A percentile compares a stretch with the other conserved stretches of the same genome.
Evolutionary conservation across 2,329 filamentous ascomycete species (phyloP).

Genomic region (Ceratocystis papillata): DNA sequence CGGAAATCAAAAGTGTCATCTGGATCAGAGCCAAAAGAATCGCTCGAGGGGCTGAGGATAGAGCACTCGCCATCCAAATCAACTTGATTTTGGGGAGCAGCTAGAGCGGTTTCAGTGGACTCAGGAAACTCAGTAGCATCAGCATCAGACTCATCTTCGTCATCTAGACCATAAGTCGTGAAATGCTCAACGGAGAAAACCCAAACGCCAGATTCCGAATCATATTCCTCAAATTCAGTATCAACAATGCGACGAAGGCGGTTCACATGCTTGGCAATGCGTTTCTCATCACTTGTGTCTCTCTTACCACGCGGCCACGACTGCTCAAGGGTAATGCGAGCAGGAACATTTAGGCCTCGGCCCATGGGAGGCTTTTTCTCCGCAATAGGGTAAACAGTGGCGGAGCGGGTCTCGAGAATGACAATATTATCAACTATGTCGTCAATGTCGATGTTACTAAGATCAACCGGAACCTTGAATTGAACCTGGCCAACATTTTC

Average conservation of each 20-base stretch:
- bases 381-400: constrained; percentile 74
- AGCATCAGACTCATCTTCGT: constrained; percentile 54
- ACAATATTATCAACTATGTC: constrained; percentile 70
- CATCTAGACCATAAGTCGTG: constrained; percentile 85
- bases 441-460: constrained; percentile 68
- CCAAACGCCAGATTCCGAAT: constrained; percentile 73
- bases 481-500: constrained; percentile 68
- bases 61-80: constrained; percentile 32
- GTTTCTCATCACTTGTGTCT: constrained; percentile 45
- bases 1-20: constrained; percentile 51
- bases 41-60: constrained; percentile 21
- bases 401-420: constrained; percentile 61
- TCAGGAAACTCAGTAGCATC: not conserved
- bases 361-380: constrained; percentile 72
- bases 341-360: constrained; percentile 83
- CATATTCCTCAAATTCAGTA: constrained; percentile 74
- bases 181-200: constrained; percentile 91
- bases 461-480: constrained; percentile 73
- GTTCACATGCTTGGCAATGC: constrained; percentile 70
- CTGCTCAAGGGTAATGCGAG: constrained; percentile 77
- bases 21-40: constrained; percentile 27
- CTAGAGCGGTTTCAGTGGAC: not conserved
- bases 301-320: constrained; percentile 72
- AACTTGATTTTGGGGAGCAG: not conserved
- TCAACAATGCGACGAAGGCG: constrained; percentile 67